Evolutionary conservation across 2,329 filamentous ascomycete genomes (phyloP).

Genomic region (Claviceps paspali): DNA sequence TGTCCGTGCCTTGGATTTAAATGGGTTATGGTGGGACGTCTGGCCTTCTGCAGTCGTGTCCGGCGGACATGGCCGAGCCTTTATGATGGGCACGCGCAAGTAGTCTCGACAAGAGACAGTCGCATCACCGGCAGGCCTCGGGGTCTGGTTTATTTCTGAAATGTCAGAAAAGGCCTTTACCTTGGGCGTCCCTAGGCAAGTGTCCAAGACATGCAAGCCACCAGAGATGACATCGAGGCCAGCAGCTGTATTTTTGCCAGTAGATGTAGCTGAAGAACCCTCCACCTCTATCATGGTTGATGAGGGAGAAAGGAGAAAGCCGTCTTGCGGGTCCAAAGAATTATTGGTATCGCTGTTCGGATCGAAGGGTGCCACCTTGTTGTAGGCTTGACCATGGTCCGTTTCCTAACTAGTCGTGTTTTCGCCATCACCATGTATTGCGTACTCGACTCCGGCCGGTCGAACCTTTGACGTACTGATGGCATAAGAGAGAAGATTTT

Average conservation of each 20-base stretch:
- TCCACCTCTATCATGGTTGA: conserved; percentile 4
- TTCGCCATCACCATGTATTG: conserved; percentile 4
- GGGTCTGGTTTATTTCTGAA: not conserved
- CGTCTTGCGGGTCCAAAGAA: not conserved
- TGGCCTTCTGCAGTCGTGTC: not conserved
- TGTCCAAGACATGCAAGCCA: not conserved
- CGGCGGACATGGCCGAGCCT: conserved; percentile 10
- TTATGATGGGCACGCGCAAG: conserved; percentile 9
- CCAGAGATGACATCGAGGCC: not conserved
- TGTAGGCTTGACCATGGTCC: conserved; percentile 2
- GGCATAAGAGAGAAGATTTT: conserved; percentile 8
- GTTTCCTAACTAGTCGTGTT: conserved; percentile 1
- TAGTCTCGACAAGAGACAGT: not conserved
- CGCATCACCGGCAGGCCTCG: too few species aligned
- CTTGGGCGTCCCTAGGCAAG: not conserved
- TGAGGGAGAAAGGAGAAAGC: conserved; percentile 3
- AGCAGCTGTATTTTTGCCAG: not conserved
- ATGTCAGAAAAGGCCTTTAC: not conserved
- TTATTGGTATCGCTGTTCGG: not conserved
- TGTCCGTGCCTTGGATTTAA: not conserved
- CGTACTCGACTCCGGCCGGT: conserved; percentile 10
- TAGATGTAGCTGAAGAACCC: not conserved
- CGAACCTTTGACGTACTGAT: conserved; percentile 13
- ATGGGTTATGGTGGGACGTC: not conserved
- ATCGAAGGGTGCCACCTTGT: conserved; percentile 10